Evolutionary conservation across 1,284 basidiomycete genomes (phyloP).

Genomic region (Cryptococcus hybrid): DNA sequence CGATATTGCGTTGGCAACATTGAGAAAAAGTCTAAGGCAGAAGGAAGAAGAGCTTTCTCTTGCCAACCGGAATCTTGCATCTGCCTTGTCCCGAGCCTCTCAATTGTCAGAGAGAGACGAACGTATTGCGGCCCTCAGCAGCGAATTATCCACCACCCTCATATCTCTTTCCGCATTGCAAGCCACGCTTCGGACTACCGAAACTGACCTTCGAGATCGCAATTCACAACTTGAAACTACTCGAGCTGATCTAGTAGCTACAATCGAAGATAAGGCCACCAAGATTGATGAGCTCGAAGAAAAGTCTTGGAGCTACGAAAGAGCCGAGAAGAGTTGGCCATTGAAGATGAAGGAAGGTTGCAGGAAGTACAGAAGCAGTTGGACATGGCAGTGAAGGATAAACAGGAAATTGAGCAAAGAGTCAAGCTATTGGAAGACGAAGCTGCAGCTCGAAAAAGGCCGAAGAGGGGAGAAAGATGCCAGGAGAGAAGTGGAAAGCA

Average conservation of each 20-base stretch:
- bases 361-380: slow-evolving; percentile 18
- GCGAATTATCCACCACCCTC: slow-evolving; percentile 4
- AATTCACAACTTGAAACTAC: slow-evolving; percentile 31
- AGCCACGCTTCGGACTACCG: slow-evolving; percentile 3
- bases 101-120: slow-evolving; percentile 12
- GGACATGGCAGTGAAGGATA: slow-evolving; percentile 8
- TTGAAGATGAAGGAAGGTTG: slow-evolving; percentile 28
- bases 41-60: slow-evolving; percentile 28
- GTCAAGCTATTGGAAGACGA: slow-evolving; percentile 7
- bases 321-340: slow-evolving; percentile 33
- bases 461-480: not conserved
- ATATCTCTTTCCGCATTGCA: slow-evolving; percentile 6
- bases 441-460: not conserved
- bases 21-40: slow-evolving; percentile 27
- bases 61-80: slow-evolving; percentile 18
- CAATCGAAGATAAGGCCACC: slow-evolving; percentile 23
- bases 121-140: slow-evolving; percentile 6
- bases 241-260: slow-evolving; percentile 25
- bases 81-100: slow-evolving; percentile 12
- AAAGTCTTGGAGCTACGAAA: slow-evolving; percentile 34
- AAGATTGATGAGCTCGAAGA: slow-evolving; percentile 38
- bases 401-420: slow-evolving; percentile 1
- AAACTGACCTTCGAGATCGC: slow-evolving; percentile 19
- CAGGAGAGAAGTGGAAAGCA: not conserved
- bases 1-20: slow-evolving; percentile 28